Base-by-base conservation (phyloP, 164 flowering plant species). In the Berberis vulgaris region DNA sequence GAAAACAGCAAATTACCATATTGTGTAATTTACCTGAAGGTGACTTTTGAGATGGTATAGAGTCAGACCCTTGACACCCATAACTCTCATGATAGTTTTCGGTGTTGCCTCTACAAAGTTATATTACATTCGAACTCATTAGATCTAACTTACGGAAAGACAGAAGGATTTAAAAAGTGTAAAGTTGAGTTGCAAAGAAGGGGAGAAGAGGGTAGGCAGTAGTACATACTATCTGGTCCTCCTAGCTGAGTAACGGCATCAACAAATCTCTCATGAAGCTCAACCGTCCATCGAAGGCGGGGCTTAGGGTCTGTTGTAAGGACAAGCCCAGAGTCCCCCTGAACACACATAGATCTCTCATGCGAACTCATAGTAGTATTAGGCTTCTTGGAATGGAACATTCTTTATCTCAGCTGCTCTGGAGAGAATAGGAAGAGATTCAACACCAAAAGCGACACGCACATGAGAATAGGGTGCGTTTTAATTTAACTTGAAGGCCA, bases 301-400 rank as follows among this genome's bases (percentile, higher is more conserved):
- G 98, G 98, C 75, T 94, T 94, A 4, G 98, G 98, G 83, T 94
- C 98, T 0, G 98, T 94, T 67, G 98, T 94, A 82, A 94, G 95
- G 72, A 94, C 97, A 57, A 94, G 91, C 3, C 89, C 96, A 5
- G 98, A 94, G 81, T 94, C 98, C 0, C 91, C 95, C 74, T 90
- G 97, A 70, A 87, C 85, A 66, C 96, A 87, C 88, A 89, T 82
- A 66, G 85, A 70, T 67, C 88, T 76, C 39, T 81, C 84, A 72
- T 81, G 85, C 49, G 88, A 77, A 83, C 82, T 88, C 95, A 91
- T 94, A 82, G 74, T 66, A 26, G 89, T 78, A 26, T 26, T 26
- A 66, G 89, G 76, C 78, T 94, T 94, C 91, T 87, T 94, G 66
- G 82, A 71, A 67, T 88, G 97, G 97, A 88, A 88, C 96, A 93